Base-by-base conservation (phyloP, 2,329 filamentous ascomycete genomes). In the Hypoxylon sp. region DNA sequence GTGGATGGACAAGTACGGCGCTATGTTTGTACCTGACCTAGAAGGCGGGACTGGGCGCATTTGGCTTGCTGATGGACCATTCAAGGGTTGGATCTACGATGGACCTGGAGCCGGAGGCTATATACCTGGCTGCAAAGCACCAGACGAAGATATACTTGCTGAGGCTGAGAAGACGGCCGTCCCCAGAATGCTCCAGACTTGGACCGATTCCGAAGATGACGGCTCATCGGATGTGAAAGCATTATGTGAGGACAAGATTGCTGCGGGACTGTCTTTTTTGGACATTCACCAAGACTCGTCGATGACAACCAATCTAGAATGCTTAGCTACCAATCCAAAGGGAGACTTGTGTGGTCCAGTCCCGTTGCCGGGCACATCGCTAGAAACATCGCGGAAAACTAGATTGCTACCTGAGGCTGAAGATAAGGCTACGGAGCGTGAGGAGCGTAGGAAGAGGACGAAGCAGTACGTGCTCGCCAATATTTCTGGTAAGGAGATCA, bases 41-140 rank as follows among this genome's bases (percentile, higher is more conserved):
- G 41, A 45, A 8, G 47, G 32, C 12, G 61, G 34, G 7, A 5
- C n/a, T 21, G 37, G 37, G 16, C 14, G 2, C 14, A 32, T 64
- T 12, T 68, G 63, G 62, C 55, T 74, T 8, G 67, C 61, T 11
- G 43, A 70, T 29, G 71, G 71, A 4, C 73, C 73, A n/a, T 74
- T 69, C 52, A 59, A 68, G 32, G 72, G 72, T 14, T 71, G 69
- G 41, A 71, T 74, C 23, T 52, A 57, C 7, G 58, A 47, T 23
- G 72, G 69, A 6, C 64, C 65, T 3, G 50, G 61, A 27, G 47
- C 60, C 7, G 71, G 72, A 14, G 46, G 48, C 30, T 73, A 73
- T 37, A 59, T 70, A 30, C 47, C 58, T 23, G 65, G 68, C 8
- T 70, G 54, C 27, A 12, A 46, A 16, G 51, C 68, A 34, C 73